phyloP scores from a whole-genome alignment of 1,284 basidiomycete species.

The Tilletia setariae region DNA sequence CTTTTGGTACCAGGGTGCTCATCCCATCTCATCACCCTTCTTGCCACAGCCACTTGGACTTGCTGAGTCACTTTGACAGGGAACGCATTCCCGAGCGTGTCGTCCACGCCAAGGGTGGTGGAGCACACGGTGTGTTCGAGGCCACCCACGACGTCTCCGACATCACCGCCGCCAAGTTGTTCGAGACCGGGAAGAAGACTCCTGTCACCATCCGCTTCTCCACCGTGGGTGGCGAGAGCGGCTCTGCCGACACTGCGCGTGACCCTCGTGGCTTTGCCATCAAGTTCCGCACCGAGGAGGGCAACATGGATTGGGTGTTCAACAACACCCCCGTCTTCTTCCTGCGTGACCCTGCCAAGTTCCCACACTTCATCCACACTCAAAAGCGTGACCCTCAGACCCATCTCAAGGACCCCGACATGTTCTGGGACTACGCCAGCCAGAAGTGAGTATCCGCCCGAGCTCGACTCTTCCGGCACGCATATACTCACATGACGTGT shows the following conservation, averaged over 20 bases:
- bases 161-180: slow-evolving; percentile 66
- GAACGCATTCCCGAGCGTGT: slow-evolving; percentile 95
- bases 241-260: slow-evolving; percentile 82
- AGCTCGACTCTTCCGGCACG: too few species aligned
- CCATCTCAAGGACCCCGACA: slow-evolving; percentile 69
- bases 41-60: slow-evolving; percentile 59
- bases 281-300: slow-evolving; percentile 84
- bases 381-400: slow-evolving; percentile 89
- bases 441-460: slow-evolving; percentile 90
- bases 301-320: slow-evolving; percentile 79
- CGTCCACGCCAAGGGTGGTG: slow-evolving; percentile 60
- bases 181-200: slow-evolving; percentile 34
- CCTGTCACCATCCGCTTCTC: slow-evolving; percentile 56
- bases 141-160: slow-evolving; percentile 71
- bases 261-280: slow-evolving; percentile 89
- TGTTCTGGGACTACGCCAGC: slow-evolving; percentile 72
- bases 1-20: not conserved
- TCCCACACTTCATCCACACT: slow-evolving; percentile 84
- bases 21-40: not conserved
- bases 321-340: slow-evolving; percentile 51
- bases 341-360: slow-evolving; percentile 58
- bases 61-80: slow-evolving; percentile 83
- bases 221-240: slow-evolving; percentile 68
- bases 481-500: slow-evolving; percentile 13
- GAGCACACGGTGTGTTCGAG: slow-evolving; percentile 88